These are phyloP conservation scores for Colletotrichum sp. DNA, from an alignment of 2,329 filamentous ascomycete species.

Conservation along the genomic window DNA sequence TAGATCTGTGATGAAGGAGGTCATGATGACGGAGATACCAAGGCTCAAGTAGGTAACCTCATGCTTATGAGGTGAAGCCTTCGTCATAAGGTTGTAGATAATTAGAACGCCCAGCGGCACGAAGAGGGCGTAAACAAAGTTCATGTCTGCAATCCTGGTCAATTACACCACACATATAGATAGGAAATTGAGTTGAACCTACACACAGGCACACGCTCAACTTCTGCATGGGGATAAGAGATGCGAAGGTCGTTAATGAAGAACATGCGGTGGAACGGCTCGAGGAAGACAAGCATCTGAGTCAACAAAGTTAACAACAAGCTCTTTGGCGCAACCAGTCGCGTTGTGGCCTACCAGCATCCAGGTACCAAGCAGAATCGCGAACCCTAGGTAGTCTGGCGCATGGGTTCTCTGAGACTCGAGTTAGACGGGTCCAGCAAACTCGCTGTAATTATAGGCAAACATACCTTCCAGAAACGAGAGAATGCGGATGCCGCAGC, in stretches of 20 bases:
- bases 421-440: conserved; percentile 4
- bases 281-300: conserved; percentile 71
- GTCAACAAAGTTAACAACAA: conserved; percentile 24
- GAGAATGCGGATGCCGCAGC: conserved; percentile 36
- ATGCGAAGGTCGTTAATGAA: conserved; percentile 84
- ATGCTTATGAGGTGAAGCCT: conserved; percentile 75
- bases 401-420: conserved; percentile 75
- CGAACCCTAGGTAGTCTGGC: conserved; percentile 84
- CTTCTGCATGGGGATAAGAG: conserved; percentile 82
- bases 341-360: conserved; percentile 52
- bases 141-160: conserved; percentile 56
- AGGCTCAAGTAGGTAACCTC: conserved; percentile 88
- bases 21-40: conserved; percentile 76
- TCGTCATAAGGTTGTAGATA: conserved; percentile 66
- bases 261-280: conserved; percentile 96
- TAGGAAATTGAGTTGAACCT: conserved; percentile 38
- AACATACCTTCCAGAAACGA: conserved; percentile 53
- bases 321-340: conserved; percentile 24
- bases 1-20: conserved; percentile 84
- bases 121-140: conserved; percentile 79
- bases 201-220: conserved; percentile 84
- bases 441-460: neutral
- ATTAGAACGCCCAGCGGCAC: conserved; percentile 73
- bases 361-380: conserved; percentile 72
- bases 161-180: neutral